Evolutionary conservation across 768 basidiomycete genomes (phyloP).

Genomic region (Lactarius tabidus): DNA sequence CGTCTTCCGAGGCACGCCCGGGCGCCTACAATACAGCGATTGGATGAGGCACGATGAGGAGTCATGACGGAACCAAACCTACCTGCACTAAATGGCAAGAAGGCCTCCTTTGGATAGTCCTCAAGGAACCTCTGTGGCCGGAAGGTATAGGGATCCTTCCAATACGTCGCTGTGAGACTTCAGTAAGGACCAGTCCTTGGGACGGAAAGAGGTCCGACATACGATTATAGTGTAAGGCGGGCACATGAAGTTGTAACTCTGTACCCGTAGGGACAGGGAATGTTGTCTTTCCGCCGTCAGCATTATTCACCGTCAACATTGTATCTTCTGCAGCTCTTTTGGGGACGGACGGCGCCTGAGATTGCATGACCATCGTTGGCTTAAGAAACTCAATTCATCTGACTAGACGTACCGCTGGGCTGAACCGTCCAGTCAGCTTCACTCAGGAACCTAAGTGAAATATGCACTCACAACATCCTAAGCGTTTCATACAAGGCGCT

Average conservation of each 20-base stretch:
- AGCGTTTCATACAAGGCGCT: constrained; percentile 51
- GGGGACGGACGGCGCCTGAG: constrained; percentile 43
- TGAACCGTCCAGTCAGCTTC: neutral
- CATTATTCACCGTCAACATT: constrained; percentile 34
- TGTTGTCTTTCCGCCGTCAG: constrained; percentile 37
- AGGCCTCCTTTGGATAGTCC: constrained; percentile 35
- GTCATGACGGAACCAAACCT: neutral
- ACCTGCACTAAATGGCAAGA: constrained; percentile 32
- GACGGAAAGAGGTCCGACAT: neutral
- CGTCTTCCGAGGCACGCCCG: constrained; percentile 28
- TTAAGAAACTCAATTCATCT: neutral
- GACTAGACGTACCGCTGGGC: constrained; percentile 12
- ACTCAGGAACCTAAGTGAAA: neutral
- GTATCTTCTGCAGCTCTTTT: constrained; percentile 48
- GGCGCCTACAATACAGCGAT: constrained; percentile 2
- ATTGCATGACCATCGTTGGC: constrained; percentile 7
- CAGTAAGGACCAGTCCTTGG: neutral
- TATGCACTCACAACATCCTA: constrained; percentile 35
- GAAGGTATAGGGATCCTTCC: constrained; percentile 50
- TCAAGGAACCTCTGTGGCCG: constrained; percentile 36
- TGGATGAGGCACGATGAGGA: neutral
- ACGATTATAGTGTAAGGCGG: constrained; percentile 52
- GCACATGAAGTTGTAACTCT: constrained; percentile 34
- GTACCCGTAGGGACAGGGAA: constrained; percentile 45
- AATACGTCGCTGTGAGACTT: constrained; percentile 45